These are phyloP conservation scores for Globisporangium acanthophoron DNA, from an alignment of 352 stramenopile genomes.

Conservation along the genomic window DNA sequence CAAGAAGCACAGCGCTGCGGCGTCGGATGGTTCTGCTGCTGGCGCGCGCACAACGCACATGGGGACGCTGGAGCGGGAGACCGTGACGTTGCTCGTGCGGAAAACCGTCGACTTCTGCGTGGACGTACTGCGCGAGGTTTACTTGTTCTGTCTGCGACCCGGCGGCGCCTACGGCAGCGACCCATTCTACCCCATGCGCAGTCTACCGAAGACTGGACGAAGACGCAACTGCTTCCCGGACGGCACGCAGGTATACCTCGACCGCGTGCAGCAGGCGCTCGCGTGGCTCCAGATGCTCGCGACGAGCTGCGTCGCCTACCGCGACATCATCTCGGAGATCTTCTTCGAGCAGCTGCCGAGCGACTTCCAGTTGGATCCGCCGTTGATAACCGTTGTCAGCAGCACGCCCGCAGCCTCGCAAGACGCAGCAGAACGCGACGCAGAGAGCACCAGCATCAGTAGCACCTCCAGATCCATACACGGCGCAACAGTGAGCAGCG, in stretches of 20 bases:
- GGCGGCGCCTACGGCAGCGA: constrained; percentile 25
- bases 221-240: constrained; percentile 31
- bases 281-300: constrained; percentile 65
- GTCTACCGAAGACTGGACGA: constrained; percentile 41
- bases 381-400: not conserved
- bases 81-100: constrained; percentile 40
- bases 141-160: constrained; percentile 40
- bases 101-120: constrained; percentile 48
- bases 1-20: constrained; percentile 43
- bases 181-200: constrained; percentile 23
- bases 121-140: constrained; percentile 52
- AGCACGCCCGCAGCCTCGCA: too few species aligned
- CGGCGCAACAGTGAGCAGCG: not conserved
- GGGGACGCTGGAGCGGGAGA: constrained; percentile 26
- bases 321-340: constrained; percentile 43
- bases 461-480: not conserved
- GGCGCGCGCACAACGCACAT: constrained; percentile 13
- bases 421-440: too few species aligned
- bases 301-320: constrained; percentile 68
- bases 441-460: too few species aligned
- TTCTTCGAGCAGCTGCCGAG: constrained; percentile 59
- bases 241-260: constrained; percentile 43
- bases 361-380: constrained; percentile 33
- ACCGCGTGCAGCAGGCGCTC: constrained; percentile 53
- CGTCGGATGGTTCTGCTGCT: not conserved